Percentiles rank a stretch among this genome's conserved stretches.
These are phyloP conservation scores for Fusarium sublunatum DNA, from an alignment of 2,329 filamentous ascomycete species.

Conservation along the genomic window DNA sequence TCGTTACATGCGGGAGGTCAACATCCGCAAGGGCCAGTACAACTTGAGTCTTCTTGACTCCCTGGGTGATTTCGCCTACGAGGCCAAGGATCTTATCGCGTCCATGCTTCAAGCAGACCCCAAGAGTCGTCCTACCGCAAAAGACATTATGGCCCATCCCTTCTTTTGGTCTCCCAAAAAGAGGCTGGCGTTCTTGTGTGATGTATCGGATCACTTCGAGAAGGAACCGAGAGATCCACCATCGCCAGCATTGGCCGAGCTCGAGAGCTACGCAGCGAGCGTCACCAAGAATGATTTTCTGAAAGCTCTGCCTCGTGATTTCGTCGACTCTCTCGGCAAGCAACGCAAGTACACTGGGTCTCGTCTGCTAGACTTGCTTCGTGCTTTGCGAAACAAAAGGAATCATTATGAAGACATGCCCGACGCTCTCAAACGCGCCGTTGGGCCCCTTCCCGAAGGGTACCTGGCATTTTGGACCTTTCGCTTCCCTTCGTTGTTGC, in stretches of 20 bases:
- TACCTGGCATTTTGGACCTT: conserved; percentile 87
- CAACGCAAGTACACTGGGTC: conserved; percentile 94
- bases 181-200: conserved; percentile 90
- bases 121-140: conserved; percentile 73
- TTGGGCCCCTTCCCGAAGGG: conserved; percentile 80
- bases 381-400: conserved; percentile 93
- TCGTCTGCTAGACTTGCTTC: conserved; percentile 84
- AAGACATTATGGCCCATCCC: conserved; percentile 87
- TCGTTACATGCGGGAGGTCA: conserved; percentile 94
- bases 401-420: conserved; percentile 99
- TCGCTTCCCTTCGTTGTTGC: conserved; percentile 80
- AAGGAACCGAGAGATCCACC: conserved; percentile 88
- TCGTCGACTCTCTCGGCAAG: conserved; percentile 90
- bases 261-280: conserved; percentile 64
- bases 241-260: conserved; percentile 71
- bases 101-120: conserved; percentile 76
- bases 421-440: conserved; percentile 74
- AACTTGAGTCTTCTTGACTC: conserved; percentile 76
- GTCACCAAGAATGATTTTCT: conserved; percentile 81
- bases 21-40: conserved; percentile 91
- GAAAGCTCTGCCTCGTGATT: conserved; percentile 77
- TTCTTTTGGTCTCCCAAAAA: conserved; percentile 97
- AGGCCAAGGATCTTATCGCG: conserved; percentile 86
- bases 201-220: conserved; percentile 96
- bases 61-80: conserved; percentile 84